Percentiles rank a stretch among this genome's conserved stretches.
phyloP scores from a whole-genome alignment of 768 basidiomycete species.

The Leccinum subtestaceum region DNA sequence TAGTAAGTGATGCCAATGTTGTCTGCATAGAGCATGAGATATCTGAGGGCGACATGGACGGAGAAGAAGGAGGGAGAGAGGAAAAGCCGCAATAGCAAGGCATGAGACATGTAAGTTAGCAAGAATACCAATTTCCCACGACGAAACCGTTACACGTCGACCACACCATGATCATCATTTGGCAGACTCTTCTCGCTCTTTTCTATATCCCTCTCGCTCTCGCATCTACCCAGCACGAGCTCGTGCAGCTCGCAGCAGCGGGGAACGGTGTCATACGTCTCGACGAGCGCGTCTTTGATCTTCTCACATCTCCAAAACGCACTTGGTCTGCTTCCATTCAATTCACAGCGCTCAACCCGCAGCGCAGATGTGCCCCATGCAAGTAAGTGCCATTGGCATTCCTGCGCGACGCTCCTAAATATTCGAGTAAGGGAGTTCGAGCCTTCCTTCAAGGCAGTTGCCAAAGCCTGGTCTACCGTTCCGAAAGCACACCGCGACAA shows the following conservation, averaged over 20 bases:
- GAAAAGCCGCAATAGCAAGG: constrained; percentile 85
- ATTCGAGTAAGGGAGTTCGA: constrained; percentile 68
- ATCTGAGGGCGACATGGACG: constrained; percentile 89
- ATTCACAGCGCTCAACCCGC: constrained; percentile 80
- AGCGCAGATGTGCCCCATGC: constrained; percentile 90
- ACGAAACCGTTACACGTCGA: background rate
- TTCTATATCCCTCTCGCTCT: constrained; percentile 31
- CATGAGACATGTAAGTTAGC: constrained; percentile 53
- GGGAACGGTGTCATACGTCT: constrained; percentile 82
- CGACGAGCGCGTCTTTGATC: constrained; percentile 70
- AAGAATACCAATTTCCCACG: constrained; percentile 17
- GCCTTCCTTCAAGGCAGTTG: constrained; percentile 77
- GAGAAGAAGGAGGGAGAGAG: constrained; percentile 91
- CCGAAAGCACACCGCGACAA: constrained; percentile 60
- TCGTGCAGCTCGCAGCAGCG: constrained; percentile 63
- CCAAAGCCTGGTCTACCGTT: constrained; percentile 75
- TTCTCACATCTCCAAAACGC: constrained; percentile 70
- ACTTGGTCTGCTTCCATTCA: constrained; percentile 87
- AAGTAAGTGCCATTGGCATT: constrained; percentile 50
- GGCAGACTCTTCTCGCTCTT: constrained; percentile 30
- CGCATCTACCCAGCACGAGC: constrained; percentile 48
- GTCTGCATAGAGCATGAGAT: constrained; percentile 77
- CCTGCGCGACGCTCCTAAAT: background rate
- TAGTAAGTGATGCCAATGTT: constrained; percentile 93
- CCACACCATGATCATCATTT: constrained; percentile 4